Evolutionary conservation across 208 protist species (phyloP).

Genomic region (Leishmania aethiopica): DNA sequence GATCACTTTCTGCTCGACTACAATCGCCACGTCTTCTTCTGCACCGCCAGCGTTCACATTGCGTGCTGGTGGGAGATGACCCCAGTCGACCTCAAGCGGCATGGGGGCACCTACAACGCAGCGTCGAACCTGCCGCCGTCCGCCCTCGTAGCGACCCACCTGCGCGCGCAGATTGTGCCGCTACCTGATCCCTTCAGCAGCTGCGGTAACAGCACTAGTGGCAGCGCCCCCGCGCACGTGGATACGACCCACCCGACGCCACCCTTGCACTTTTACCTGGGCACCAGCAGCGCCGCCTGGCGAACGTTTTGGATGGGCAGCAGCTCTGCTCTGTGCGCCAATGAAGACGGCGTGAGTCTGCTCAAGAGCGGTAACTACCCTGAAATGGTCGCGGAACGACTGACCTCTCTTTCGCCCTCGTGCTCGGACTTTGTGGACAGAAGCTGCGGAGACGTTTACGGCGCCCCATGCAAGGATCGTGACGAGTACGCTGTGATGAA

Average conservation of each 20-base stretch:
- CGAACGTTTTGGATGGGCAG: constrained; percentile 47
- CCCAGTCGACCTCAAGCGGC: constrained; percentile 16
- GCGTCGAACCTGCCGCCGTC: background rate
- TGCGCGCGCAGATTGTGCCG: constrained; percentile 29
- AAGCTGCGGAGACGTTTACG: constrained; percentile 41
- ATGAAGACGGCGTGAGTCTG: constrained; percentile 46
- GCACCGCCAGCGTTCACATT: constrained; percentile 28
- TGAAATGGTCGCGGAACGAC: constrained; percentile 19
- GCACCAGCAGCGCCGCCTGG: constrained; percentile 57
- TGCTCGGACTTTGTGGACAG: constrained; percentile 33
- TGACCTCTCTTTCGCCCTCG: constrained; percentile 16
- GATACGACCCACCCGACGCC: background rate
- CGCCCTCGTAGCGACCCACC: constrained; percentile 26
- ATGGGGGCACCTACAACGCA: constrained; percentile 8
- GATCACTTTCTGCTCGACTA: constrained; percentile 48
- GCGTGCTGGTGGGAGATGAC: constrained; percentile 39
- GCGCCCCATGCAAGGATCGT: constrained; percentile 13
- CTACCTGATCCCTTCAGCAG: constrained; percentile 5
- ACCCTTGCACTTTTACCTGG: constrained; percentile 33
- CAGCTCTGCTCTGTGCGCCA: constrained; percentile 40
- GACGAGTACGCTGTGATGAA: constrained; percentile 59
- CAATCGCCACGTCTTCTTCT: constrained; percentile 44
- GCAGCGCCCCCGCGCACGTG: background rate
- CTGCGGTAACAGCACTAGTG: background rate
- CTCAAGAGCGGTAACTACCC: constrained; percentile 8